Evolutionary conservation across 257 asterid species (phyloP), one percentile per base, ranked within the genome.

Genomic region (Jasminum sambac): DNA sequence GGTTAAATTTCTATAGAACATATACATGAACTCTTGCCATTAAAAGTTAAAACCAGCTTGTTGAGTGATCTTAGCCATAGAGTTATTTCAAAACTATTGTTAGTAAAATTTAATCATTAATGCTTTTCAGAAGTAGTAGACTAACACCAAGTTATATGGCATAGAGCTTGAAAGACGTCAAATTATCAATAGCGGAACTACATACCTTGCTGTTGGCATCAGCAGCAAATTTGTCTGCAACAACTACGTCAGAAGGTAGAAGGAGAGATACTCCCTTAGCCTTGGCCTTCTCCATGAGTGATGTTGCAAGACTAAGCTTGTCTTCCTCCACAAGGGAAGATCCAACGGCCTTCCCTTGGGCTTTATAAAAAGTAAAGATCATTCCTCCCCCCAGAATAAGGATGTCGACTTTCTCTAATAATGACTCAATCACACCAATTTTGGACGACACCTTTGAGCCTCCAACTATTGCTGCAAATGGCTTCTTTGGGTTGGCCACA

Each of bases 401-500:
- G 43, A 86, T 2, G 76, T 88, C 88, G 39, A 86, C 96, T 85
- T 87, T 90, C 64, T 81, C 84, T 78, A 90, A 76, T 39, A 90
- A 76, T 11, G 96, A 88, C 84, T 90, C 90, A 3, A 88, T 90
- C 52, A 86, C 92, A 25, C 90, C 85, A 72, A 86, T 90, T 73
- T 90, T 90, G 68, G 84, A 69, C 46, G 97, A 90, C 21, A 90
- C 96, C 85, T 88, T 90, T 73, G 94, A 77, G 65, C 97, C 94
- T 67, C 97, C 97, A 75, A 90, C 94, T 66, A 90, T 88, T 40
- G 97, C 97, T 64, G 96, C 96, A 82, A 87, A 90, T 42, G 96
- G 97, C 84, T 87, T 88, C 87, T 84, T 84, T 6, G 96, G 96
- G 37, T 85, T 90, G 42, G 94, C 50, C 58, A 90, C 94, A 66